phyloP scores from a whole-genome alignment of 1,284 basidiomycete genomes.

The Ceratobasidium sp. region DNA sequence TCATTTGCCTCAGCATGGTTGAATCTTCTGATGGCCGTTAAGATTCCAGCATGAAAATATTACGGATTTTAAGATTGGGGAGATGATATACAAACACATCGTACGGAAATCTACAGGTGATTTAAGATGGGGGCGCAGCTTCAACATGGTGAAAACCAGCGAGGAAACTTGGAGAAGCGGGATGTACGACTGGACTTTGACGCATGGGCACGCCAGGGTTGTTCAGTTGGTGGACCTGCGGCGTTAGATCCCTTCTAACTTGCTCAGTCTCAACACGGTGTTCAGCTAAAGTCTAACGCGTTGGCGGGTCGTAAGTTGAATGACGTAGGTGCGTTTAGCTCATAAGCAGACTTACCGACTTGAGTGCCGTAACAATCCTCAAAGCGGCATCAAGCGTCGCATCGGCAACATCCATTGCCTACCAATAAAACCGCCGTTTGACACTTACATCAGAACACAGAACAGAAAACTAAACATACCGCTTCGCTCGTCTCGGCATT shows the following conservation, averaged over 20 bases:
- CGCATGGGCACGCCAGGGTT: no score
- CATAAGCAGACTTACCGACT: conserved; percentile 5
- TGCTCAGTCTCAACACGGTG: conserved; percentile 15
- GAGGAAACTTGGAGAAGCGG: conserved; percentile 17
- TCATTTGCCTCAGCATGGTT: no score
- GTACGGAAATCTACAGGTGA: neutral
- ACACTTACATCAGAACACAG: no score
- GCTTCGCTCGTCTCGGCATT: conserved; percentile 31
- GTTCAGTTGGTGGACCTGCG: neutral
- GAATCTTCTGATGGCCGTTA: no score
- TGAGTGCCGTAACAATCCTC: conserved; percentile 23
- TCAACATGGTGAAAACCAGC: conserved; percentile 34
- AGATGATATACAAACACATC: neutral
- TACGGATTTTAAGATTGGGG: neutral
- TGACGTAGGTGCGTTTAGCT: neutral
- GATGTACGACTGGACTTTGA: neutral
- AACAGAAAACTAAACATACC: neutral
- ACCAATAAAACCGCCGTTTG: no score
- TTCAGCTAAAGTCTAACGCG: conserved; percentile 11
- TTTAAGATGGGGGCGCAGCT: neutral
- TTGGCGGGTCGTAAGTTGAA: neutral
- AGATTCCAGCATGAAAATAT: no score
- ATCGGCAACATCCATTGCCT: conserved; percentile 38
- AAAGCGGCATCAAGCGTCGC: conserved; percentile 32
- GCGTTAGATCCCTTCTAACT: neutral